Conservation (phyloP, 75 land plant genomes). For the Ceratopteris richardii region DNA sequence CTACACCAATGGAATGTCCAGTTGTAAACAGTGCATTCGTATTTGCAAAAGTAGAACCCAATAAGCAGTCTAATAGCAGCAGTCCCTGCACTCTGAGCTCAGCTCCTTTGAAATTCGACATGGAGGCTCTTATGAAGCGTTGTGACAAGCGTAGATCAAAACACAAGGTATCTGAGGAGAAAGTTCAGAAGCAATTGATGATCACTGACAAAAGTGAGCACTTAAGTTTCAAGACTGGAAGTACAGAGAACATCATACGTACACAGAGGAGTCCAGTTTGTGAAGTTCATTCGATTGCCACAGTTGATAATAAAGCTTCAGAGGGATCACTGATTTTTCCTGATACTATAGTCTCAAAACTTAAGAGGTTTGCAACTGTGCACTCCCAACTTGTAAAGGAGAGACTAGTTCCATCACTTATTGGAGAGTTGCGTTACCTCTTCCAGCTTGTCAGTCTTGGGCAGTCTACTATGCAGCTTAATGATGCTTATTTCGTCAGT, state of each 20-base stretch:
- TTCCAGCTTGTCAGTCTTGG: slow-evolving; percentile 28
- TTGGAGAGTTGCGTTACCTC: slow-evolving; percentile 26
- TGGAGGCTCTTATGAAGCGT: slow-evolving; percentile 32
- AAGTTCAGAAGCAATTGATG: neutral
- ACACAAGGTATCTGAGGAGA: slow-evolving; percentile 2
- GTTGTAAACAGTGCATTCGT: slow-evolving; percentile 34
- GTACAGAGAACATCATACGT: too few relatives aligned
- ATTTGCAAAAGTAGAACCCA: slow-evolving; percentile 20
- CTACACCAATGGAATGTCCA: slow-evolving; percentile 26
- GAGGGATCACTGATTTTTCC: neutral
- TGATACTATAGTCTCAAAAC: neutral
- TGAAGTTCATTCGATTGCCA: neutral
- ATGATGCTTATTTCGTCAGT: neutral
- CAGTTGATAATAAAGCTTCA: too few relatives aligned
- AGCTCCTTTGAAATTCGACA: slow-evolving; percentile 27
- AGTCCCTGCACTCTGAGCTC: slow-evolving; percentile 10
- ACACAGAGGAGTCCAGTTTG: too few relatives aligned
- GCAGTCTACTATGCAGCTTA: slow-evolving; percentile 4
- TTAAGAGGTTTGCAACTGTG: slow-evolving; percentile 27
- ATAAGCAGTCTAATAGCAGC: neutral
- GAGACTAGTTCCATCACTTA: slow-evolving; percentile 31
- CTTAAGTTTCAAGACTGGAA: too few relatives aligned
- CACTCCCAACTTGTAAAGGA: slow-evolving; percentile 24
- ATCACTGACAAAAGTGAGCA: too few relatives aligned
- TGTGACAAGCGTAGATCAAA: slow-evolving; percentile 12